Percentiles rank a stretch among this genome's conserved stretches.
These are phyloP conservation scores for Botrytis medusae DNA, from an alignment of 2,329 filamentous ascomycete genomes.

Conservation along the genomic window DNA sequence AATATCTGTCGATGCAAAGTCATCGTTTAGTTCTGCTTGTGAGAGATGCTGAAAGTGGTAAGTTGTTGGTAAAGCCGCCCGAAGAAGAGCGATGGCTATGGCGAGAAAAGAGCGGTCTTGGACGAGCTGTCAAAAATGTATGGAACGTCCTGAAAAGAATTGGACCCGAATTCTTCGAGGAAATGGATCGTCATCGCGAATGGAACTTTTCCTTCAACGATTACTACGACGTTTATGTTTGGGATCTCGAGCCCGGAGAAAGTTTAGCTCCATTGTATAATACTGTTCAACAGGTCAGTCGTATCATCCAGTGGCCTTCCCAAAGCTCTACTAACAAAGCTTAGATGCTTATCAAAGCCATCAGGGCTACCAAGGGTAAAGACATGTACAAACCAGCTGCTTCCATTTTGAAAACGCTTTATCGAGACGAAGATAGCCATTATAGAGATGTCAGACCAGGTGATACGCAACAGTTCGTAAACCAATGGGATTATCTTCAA, in stretches of 20 bases:
- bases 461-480: not conserved
- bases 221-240: conserved; percentile 47
- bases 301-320: not conserved
- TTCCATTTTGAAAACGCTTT: conserved; percentile 43
- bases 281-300: conserved; percentile 38
- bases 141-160: conserved; percentile 42
- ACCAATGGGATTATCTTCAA: conserved; percentile 12
- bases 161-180: conserved; percentile 43
- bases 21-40: conserved; percentile 43
- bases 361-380: conserved; percentile 37
- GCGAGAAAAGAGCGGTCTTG: conserved; percentile 43
- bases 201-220: conserved; percentile 46
- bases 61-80: conserved; percentile 42
- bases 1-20: conserved; percentile 45
- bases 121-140: conserved; percentile 43
- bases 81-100: conserved; percentile 44
- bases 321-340: not conserved
- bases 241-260: conserved; percentile 42
- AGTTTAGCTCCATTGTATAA: conserved; percentile 38
- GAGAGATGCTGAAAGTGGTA: conserved; percentile 45
- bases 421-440: conserved; percentile 37
- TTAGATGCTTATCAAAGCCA: conserved; percentile 43
- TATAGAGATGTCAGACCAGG: conserved; percentile 10
- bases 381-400: conserved; percentile 41
- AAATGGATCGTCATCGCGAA: conserved; percentile 41